These are phyloP conservation scores for Puya raimondii DNA, from an alignment of 176 grass and related monocot genomes.

Conservation along the genomic window DNA sequence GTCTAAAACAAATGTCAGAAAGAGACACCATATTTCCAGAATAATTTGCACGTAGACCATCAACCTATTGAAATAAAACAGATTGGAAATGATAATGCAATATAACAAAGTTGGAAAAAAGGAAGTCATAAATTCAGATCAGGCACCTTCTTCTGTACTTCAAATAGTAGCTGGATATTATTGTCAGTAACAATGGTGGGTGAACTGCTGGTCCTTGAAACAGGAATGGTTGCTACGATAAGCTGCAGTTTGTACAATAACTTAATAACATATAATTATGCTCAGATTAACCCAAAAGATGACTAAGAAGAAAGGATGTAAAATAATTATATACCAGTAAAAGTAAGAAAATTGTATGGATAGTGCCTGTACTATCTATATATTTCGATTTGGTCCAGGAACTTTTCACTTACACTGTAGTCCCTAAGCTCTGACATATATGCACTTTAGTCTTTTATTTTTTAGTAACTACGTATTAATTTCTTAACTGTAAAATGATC, in stretches of 20 bases:
- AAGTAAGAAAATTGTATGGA: neutral
- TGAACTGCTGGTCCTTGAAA: constrained; percentile 26
- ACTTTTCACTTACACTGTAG: too few relatives aligned
- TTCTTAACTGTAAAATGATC: too few relatives aligned
- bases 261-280: neutral
- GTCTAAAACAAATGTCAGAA: constrained; percentile 88
- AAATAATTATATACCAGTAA: constrained; percentile 8
- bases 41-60: constrained; percentile 83
- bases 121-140: constrained; percentile 7
- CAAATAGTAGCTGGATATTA: constrained; percentile 83
- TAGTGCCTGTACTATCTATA: too few relatives aligned
- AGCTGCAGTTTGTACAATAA: constrained; percentile 36
- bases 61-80: constrained; percentile 34
- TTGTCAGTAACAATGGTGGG: constrained; percentile 71
- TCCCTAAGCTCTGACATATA: too few relatives aligned
- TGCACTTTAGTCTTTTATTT: too few relatives aligned
- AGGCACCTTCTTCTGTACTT: constrained; percentile 84
- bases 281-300: neutral
- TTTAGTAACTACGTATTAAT: too few relatives aligned
- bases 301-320: neutral
- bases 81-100: neutral
- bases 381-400: too few relatives aligned
- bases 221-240: constrained; percentile 54
- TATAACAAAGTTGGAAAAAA: neutral
- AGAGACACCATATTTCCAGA: constrained; percentile 65